Evolutionary conservation across 768 basidiomycete species (phyloP).

Genomic region (Tylopilus subfusipes): DNA sequence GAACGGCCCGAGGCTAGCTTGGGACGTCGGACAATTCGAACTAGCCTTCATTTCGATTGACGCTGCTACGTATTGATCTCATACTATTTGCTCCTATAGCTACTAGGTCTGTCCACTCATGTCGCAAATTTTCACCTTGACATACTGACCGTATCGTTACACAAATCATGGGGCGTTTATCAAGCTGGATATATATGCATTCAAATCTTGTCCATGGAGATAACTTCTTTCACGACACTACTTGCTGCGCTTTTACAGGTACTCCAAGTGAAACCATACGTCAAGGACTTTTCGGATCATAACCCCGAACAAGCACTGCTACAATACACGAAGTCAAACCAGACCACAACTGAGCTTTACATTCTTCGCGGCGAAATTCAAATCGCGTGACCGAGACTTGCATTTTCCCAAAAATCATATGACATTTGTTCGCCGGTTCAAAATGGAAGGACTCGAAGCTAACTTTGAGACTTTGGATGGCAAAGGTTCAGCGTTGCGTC

Average conservation of each 20-base stretch:
- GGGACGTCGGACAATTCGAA: not conserved
- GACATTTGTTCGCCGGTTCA: not conserved
- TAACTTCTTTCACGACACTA: not conserved
- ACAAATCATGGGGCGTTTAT: not conserved
- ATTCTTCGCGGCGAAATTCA: conserved; percentile 6
- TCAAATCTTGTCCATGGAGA: too few relatives aligned
- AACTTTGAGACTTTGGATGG: too few relatives aligned
- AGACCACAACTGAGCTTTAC: not conserved
- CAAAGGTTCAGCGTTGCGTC: too few relatives aligned
- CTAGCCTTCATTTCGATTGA: not conserved
- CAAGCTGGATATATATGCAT: not conserved
- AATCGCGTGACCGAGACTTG: conserved; percentile 4
- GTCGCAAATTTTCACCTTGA: not conserved
- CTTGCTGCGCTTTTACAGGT: not conserved
- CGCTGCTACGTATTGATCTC: not conserved
- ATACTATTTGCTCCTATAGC: not conserved
- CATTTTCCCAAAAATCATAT: not conserved
- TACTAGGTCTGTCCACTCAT: not conserved
- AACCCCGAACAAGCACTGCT: not conserved
- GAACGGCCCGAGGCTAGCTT: not conserved
- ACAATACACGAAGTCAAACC: not conserved
- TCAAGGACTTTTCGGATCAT: not conserved
- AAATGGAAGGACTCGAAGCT: not conserved
- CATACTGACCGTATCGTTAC: conserved; percentile 4
- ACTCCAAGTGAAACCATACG: not conserved